Evolutionary conservation across 805 yeast species (phyloP).

Genomic region (Wickerhamiella allomyrinae): DNA sequence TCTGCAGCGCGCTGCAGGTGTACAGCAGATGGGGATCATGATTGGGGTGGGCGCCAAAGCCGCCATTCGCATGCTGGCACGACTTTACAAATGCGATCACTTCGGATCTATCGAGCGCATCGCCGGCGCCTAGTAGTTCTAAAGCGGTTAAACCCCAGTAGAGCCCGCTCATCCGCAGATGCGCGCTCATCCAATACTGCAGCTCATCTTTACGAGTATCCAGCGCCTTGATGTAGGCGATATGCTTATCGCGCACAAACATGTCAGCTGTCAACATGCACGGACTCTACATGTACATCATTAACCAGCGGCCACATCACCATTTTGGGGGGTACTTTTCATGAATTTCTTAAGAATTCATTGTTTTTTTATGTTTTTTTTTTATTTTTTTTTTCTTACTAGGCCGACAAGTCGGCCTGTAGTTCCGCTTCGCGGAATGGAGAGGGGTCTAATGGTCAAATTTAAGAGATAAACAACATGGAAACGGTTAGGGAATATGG

Average conservation of each 20-base stretch:
- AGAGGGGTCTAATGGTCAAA: too few relatives aligned
- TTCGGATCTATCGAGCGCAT: slow-evolving; percentile 45
- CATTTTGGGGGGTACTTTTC: too few relatives aligned
- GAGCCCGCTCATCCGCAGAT: slow-evolving; percentile 71
- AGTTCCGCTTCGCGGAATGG: too few relatives aligned
- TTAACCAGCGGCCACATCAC: too few relatives aligned
- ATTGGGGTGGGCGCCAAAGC: slow-evolving; percentile 77
- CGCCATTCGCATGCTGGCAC: slow-evolving; percentile 43
- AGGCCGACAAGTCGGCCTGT: too few relatives aligned
- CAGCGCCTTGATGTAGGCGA: slow-evolving; percentile 39
- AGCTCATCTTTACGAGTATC: slow-evolving; percentile 43
- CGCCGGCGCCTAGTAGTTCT: slow-evolving; percentile 39
- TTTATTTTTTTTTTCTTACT: background rate
- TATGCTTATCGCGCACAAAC: slow-evolving; percentile 37
- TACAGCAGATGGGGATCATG: slow-evolving; percentile 82
- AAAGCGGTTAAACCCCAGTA: slow-evolving; percentile 91
- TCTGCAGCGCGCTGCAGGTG: slow-evolving; percentile 77
- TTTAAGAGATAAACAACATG: too few relatives aligned
- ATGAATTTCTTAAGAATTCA: too few relatives aligned
- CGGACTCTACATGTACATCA: too few relatives aligned
- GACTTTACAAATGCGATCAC: slow-evolving; percentile 52
- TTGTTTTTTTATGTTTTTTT: background rate
- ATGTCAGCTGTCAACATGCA: too few relatives aligned
- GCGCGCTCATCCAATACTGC: slow-evolving; percentile 84
- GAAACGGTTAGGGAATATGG: too few relatives aligned